phyloP scores from a whole-genome alignment of 2,329 filamentous ascomycete genomes.

The Diaporthe caulivora region DNA sequence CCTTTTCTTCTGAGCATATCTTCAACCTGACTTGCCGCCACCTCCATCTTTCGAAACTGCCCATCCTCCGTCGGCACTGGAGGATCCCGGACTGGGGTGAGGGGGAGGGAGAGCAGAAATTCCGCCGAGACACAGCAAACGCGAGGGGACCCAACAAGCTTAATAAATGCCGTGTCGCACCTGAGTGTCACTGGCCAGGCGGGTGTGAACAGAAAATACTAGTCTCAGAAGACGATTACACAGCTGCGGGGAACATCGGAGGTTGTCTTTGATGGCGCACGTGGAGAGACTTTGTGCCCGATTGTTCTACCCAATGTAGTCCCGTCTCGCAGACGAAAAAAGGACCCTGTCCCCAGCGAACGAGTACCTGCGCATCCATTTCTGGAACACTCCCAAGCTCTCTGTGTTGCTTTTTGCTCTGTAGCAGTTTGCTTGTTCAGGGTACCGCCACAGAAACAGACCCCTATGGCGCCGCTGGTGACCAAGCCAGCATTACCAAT shows the following conservation, averaged over 20 bases:
- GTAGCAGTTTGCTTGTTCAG: background rate
- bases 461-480: background rate
- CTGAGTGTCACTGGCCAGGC: slow-evolving; percentile 3
- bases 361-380: background rate
- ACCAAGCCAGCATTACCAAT: background rate
- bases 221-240: slow-evolving; percentile 16
- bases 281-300: slow-evolving; percentile 14
- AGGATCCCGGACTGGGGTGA: background rate
- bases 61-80: background rate
- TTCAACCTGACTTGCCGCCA: background rate
- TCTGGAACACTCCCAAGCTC: background rate
- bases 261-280: slow-evolving; percentile 28
- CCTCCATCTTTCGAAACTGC: background rate
- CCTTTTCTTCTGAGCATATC: background rate
- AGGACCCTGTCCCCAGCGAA: no score
- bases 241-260: slow-evolving; percentile 22
- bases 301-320: background rate
- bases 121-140: slow-evolving; percentile 16
- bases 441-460: background rate
- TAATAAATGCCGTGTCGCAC: slow-evolving; percentile 30
- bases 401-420: background rate
- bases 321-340: background rate
- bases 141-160: slow-evolving; percentile 20
- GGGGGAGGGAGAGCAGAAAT: background rate
- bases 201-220: background rate